phyloP scores from a whole-genome alignment of 345 rosid genomes.

The Rhizophora apiculata region DNA sequence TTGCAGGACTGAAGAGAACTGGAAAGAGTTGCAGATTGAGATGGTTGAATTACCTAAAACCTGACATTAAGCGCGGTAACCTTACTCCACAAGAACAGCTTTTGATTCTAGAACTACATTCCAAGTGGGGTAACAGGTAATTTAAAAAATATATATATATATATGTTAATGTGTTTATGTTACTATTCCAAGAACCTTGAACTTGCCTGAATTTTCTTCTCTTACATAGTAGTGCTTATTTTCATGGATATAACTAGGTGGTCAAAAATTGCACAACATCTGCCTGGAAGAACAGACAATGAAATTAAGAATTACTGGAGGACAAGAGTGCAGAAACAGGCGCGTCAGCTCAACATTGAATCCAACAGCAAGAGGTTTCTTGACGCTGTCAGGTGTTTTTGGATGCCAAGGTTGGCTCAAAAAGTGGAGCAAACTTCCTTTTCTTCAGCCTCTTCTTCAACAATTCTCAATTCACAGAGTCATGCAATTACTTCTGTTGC shows the following conservation, averaged over 20 bases:
- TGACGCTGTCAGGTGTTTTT: slow-evolving; percentile 71
- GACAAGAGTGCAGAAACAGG: slow-evolving; percentile 95
- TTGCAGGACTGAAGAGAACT: slow-evolving; percentile 74
- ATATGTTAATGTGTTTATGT: too few species aligned
- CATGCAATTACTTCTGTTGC: neutral
- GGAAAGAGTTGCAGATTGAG: slow-evolving; percentile 95
- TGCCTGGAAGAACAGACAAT: slow-evolving; percentile 95
- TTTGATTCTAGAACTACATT: slow-evolving; percentile 88
- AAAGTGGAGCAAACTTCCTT: slow-evolving; percentile 26
- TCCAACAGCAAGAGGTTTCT: slow-evolving; percentile 83
- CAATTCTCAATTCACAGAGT: neutral
- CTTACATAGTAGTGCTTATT: neutral
- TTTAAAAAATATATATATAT: too few species aligned
- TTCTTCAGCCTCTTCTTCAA: neutral
- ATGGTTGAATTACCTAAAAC: slow-evolving; percentile 92
- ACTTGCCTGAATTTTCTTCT: too few species aligned
- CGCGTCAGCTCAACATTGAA: slow-evolving; percentile 82
- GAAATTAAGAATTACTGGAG: slow-evolving; percentile 98
- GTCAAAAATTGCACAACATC: slow-evolving; percentile 91
- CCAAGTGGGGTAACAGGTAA: slow-evolving; percentile 95
- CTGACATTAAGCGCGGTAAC: slow-evolving; percentile 91
- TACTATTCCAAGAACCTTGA: too few species aligned
- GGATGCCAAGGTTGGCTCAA: slow-evolving; percentile 92
- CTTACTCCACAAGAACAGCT: slow-evolving; percentile 96
- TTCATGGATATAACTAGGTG: slow-evolving; percentile 40